Evolutionary conservation across 2,329 filamentous ascomycete species (phyloP).

Genomic region (Cladosporium sp.): DNA sequence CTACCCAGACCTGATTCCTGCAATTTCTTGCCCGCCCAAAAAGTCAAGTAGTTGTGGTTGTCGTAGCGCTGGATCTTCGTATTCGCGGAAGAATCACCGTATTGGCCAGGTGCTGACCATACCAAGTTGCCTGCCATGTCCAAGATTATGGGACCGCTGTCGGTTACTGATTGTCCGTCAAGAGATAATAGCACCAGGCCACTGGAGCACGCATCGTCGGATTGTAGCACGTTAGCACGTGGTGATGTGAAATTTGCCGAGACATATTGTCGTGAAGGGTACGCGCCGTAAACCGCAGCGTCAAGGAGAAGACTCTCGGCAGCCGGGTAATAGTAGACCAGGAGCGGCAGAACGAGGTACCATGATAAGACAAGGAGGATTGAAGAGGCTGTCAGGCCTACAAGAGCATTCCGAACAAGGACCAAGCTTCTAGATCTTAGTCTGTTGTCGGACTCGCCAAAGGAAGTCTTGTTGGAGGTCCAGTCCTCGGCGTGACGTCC

Average conservation of each 20-base stretch:
- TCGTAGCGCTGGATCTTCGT: constrained; percentile 26
- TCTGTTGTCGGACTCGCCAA: too few species aligned
- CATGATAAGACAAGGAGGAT: not conserved
- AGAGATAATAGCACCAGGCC: constrained; percentile 14
- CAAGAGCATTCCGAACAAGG: too few species aligned
- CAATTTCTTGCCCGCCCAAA: constrained; percentile 29
- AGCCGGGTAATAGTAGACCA: not conserved
- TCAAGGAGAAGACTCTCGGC: not conserved
- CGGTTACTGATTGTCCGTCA: constrained; percentile 13
- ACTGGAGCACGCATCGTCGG: not conserved
- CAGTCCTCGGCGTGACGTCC: too few species aligned
- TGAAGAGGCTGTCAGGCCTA: not conserved
- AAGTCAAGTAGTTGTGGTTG: constrained; percentile 28
- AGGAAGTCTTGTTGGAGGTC: too few species aligned
- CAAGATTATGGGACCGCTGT: constrained; percentile 23
- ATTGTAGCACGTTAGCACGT: not conserved
- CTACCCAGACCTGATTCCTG: constrained; percentile 22
- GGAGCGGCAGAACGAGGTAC: not conserved
- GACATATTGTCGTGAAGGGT: not conserved
- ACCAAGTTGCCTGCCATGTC: constrained; percentile 19
- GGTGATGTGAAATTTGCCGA: not conserved
- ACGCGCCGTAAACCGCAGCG: not conserved
- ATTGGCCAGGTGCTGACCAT: constrained; percentile 20
- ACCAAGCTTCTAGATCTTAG: too few species aligned
- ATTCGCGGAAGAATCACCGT: constrained; percentile 22